Evolutionary conservation across 1,284 basidiomycete species (phyloP).

Genomic region (Cryptococcus hybrid): DNA sequence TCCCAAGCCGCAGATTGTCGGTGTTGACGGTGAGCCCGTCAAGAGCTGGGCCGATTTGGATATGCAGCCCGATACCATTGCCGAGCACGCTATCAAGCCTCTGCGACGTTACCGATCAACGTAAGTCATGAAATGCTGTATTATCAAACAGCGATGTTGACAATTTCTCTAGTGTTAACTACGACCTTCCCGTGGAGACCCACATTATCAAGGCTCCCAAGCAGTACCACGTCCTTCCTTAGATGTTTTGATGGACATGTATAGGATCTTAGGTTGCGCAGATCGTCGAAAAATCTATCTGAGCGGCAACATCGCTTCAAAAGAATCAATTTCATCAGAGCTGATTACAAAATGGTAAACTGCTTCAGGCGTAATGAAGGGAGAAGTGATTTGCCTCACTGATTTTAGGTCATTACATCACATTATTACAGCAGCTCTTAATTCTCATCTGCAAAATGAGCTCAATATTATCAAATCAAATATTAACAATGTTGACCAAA

Average conservation of each 20-base stretch:
- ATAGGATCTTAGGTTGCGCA: no score
- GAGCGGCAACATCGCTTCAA: no score
- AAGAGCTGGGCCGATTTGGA: constrained; percentile 56
- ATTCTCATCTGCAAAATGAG: no score
- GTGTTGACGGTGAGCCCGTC: constrained; percentile 48
- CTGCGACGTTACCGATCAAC: constrained; percentile 84
- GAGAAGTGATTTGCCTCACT: no score
- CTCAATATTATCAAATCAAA: background rate
- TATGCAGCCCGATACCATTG: constrained; percentile 75
- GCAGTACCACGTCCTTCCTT: constrained; percentile 53
- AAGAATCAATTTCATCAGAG: no score
- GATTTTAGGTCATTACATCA: no score
- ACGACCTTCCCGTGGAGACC: constrained; percentile 50
- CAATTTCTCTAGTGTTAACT: constrained; percentile 38
- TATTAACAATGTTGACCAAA: background rate
- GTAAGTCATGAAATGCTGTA: constrained; percentile 35
- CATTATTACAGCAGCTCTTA: no score
- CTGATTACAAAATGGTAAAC: no score
- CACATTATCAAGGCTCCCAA: constrained; percentile 48
- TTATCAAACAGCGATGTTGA: background rate
- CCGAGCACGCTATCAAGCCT: constrained; percentile 87
- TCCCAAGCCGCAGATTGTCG: constrained; percentile 43
- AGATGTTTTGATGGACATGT: constrained; percentile 15
- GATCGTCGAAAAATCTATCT: no score
- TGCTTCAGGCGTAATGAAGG: no score